Base-by-base conservation (phyloP, 805 yeast genomes). In the Candida golubevii region DNA sequence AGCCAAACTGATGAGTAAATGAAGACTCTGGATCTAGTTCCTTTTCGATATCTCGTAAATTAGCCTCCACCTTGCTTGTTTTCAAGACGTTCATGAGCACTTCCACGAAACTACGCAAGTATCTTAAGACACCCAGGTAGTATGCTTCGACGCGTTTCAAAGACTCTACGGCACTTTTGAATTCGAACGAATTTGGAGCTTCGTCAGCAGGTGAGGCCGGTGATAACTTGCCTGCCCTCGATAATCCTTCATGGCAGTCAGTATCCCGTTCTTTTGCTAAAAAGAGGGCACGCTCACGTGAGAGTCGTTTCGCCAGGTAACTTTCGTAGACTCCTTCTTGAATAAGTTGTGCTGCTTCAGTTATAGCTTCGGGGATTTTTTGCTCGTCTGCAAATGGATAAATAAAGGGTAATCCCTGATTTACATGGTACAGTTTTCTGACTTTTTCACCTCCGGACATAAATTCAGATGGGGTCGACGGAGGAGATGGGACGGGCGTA, bases 401-500 rank as follows among this genome's bases (percentile, higher is more conserved):
- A 3, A 85, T 66, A 43, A 82, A 74, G 1, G 93, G 91, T 63
- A 77, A 79, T 2, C 79, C 74, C 58, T 79, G 80, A 58, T 83
- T 81, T 0, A 85, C 75, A 61, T 83, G 89, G 49, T 77, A 81
- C 39, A 78, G 71, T 47, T 78, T 72, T 47, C 82, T 65, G 8
- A 74, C 66, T 53, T 74, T 79, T 38, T 66, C 74, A 51, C 76
- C 76, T 1, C 76, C 76, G 9, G 70, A 50, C 74, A 71, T 69
- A 41, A 66, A 71, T 33, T 71, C 75, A 8, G 74, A 67, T 1
- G 73, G 69, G 7, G 67, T 61, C 10, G 62, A 49, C 1, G 85
- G 82, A 0, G 96, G 96, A 0, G 95, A 86, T 3, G 96, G 93
- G 1, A 85, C 85, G 0, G 96, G 96, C 0, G 96, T 88, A 0